Percentiles rank a stretch among this genome's conserved stretches.
Conservation (phyloP, 2,329 filamentous ascomycete species). For the Claviceps cyperi region DNA sequence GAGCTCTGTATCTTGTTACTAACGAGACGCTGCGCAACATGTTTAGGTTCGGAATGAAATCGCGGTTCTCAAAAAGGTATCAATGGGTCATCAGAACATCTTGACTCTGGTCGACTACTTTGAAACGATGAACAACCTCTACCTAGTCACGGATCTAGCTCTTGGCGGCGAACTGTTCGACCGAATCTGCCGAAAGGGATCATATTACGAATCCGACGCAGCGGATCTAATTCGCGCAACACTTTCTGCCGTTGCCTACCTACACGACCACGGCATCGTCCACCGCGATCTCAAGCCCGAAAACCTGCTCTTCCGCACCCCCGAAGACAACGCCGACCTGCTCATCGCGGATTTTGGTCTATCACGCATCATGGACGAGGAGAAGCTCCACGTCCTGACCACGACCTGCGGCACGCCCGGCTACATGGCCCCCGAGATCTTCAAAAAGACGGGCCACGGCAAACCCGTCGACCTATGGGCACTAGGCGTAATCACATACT, state of each 20-base stretch:
- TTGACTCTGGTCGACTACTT: constrained; percentile 97
- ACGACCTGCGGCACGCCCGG: constrained; percentile 96
- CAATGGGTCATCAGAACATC: constrained; percentile 97
- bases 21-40: neutral
- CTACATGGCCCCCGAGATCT: constrained; percentile 99
- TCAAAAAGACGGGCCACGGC: constrained; percentile 95
- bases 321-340: constrained; percentile 93
- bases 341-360: constrained; percentile 95
- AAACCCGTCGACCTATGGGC: constrained; percentile 99
- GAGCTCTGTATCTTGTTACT: neutral
- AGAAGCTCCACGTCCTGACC: constrained; percentile 93
- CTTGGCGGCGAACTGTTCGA: constrained; percentile 95
- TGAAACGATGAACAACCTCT: constrained; percentile 98
- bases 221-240: constrained; percentile 90
- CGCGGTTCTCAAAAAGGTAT: constrained; percentile 92
- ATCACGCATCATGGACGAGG: constrained; percentile 95
- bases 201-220: constrained; percentile 95
- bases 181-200: constrained; percentile 95
- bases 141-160: constrained; percentile 92
- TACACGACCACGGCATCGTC: constrained; percentile 97
- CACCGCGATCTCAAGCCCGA: constrained; percentile 96
- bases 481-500: constrained; percentile 96
- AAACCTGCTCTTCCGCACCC: constrained; percentile 90
- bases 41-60: constrained; percentile 88
- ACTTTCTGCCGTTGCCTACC: constrained; percentile 91